Percentiles rank a stretch among this genome's conserved stretches.
Conservation (phyloP, 371 early-diverging fungal genomes). For the Rhizomucor pusillus region DNA sequence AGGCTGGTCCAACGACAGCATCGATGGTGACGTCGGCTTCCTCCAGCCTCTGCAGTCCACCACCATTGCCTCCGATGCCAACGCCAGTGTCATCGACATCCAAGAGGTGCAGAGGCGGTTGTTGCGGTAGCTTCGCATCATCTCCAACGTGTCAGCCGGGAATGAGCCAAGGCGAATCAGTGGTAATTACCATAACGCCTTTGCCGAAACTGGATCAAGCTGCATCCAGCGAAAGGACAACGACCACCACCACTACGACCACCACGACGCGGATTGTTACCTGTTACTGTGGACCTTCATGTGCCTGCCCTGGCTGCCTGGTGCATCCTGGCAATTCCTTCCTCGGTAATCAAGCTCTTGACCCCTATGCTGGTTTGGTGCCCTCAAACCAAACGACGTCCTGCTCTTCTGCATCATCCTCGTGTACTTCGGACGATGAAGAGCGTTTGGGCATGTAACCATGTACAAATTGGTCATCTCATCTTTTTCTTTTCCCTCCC, state of each 20-base stretch:
- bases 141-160: too few species aligned
- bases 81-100: neutral
- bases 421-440: neutral
- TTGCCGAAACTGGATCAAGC: conserved; percentile 13
- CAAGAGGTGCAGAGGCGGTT: neutral
- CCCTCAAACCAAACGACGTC: conserved; percentile 4
- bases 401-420: conserved; percentile 2
- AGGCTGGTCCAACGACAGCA: neutral
- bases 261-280: conserved; percentile 24
- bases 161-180: conserved; percentile 34
- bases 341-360: conserved; percentile 5
- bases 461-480: too few species aligned
- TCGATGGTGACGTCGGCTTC: too few species aligned
- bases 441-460: neutral
- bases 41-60: too few species aligned
- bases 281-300: conserved; percentile 21
- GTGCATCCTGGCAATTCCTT: conserved; percentile 20
- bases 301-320: conserved; percentile 26
- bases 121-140: neutral
- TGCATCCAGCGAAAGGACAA: neutral
- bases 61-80: neutral
- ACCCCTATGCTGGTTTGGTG: conserved; percentile 21
- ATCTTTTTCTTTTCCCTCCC: too few species aligned
- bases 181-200: conserved; percentile 47
- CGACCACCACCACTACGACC: conserved; percentile 4